Evolutionary conservation across 139 green algal genomes (phyloP).

Genomic region (Chlorella sp.): DNA sequence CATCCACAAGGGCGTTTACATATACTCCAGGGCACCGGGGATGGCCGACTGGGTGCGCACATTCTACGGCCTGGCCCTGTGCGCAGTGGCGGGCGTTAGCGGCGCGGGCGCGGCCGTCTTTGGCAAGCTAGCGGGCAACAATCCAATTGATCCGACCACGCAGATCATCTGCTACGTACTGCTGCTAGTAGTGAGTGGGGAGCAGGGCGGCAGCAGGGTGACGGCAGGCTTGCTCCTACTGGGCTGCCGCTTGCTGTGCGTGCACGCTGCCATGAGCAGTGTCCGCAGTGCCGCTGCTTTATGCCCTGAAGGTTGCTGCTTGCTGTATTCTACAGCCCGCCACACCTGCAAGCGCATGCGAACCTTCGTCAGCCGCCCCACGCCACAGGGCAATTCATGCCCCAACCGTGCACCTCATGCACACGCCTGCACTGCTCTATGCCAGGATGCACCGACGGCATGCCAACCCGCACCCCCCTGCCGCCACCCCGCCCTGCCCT

Average conservation of each 20-base stretch:
- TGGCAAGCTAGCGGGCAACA: constrained; percentile 26
- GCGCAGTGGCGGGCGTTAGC: constrained; percentile 3
- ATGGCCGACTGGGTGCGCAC: not conserved
- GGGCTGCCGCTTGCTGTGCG: too few species aligned
- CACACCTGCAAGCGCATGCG: not conserved
- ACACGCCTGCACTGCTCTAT: not conserved
- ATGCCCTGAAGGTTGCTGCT: not conserved
- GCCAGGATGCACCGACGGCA: not conserved
- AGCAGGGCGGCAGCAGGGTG: not conserved
- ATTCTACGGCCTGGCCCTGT: constrained; percentile 19
- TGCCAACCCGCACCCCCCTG: not conserved
- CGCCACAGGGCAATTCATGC: too few species aligned
- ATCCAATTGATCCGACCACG: not conserved
- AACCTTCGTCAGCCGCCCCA: not conserved
- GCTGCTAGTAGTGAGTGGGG: constrained; percentile 20
- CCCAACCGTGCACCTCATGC: too few species aligned
- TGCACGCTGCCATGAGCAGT: not conserved
- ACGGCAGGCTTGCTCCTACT: not conserved
- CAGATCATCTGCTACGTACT: not conserved
- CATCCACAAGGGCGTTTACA: not conserved
- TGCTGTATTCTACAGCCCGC: not conserved
- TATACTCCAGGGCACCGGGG: not conserved
- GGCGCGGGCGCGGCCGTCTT: constrained; percentile 17
- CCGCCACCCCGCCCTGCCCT: not conserved
- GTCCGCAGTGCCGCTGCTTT: too few species aligned